A percentile compares a stretch with the other conserved stretches of the same genome.
phyloP scores from a whole-genome alignment of 2,329 filamentous ascomycete species.

The Cercospora nicotianae region DNA sequence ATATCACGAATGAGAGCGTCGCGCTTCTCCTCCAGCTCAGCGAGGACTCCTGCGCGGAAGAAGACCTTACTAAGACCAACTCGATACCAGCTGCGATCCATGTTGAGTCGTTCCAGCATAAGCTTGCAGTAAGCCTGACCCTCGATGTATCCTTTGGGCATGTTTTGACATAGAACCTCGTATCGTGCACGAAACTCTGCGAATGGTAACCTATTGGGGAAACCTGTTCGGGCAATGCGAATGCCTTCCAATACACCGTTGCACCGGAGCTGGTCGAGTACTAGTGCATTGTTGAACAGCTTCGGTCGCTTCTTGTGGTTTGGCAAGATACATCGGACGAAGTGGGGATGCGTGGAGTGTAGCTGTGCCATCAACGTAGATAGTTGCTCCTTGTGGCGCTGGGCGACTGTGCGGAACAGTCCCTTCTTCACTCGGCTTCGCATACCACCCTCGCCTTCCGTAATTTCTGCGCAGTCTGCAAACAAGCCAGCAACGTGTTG shows the following conservation, averaged over 20 bases:
- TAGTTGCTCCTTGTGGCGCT: slow-evolving; percentile 97
- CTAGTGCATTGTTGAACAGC: slow-evolving; percentile 85
- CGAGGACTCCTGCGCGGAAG: slow-evolving; percentile 92
- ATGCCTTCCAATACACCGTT: slow-evolving; percentile 99
- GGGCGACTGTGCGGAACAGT: slow-evolving; percentile 92
- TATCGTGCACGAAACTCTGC: slow-evolving; percentile 93
- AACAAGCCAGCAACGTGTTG: slow-evolving; percentile 83
- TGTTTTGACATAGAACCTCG: slow-evolving; percentile 83
- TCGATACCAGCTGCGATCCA: slow-evolving; percentile 84
- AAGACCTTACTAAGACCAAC: slow-evolving; percentile 97
- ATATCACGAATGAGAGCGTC: slow-evolving; percentile 92
- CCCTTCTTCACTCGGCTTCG: slow-evolving; percentile 91
- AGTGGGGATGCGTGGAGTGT: slow-evolving; percentile 95
- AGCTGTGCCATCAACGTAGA: slow-evolving; percentile 92
- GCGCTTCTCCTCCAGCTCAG: slow-evolving; percentile 93
- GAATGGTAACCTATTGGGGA: slow-evolving; percentile 90
- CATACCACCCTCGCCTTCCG: slow-evolving; percentile 68
- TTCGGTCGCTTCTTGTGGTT: slow-evolving; percentile 98
- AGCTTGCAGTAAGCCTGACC: slow-evolving; percentile 80
- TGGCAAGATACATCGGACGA: slow-evolving; percentile 94
- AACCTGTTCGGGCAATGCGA: slow-evolving; percentile 92
- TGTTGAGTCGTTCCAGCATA: slow-evolving; percentile 83
- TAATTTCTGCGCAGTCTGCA: slow-evolving; percentile 78
- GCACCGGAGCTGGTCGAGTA: slow-evolving; percentile 94
- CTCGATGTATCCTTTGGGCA: slow-evolving; percentile 88